phyloP scores from a whole-genome alignment of 2,329 filamentous ascomycete species.

The Bisporella sp. region DNA sequence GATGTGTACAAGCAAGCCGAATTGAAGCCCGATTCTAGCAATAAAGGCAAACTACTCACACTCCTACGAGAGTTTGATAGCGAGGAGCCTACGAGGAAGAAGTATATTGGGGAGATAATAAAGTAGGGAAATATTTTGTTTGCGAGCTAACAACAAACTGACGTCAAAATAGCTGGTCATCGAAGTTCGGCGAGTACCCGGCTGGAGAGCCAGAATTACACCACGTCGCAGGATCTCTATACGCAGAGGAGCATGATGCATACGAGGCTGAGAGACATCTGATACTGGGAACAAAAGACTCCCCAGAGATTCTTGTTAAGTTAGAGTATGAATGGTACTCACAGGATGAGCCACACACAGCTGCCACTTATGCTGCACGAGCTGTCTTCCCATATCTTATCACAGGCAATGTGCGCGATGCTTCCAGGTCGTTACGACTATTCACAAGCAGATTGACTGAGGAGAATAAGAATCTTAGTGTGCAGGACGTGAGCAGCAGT shows the following conservation, averaged over 20 bases:
- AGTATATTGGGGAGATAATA: slow-evolving; percentile 81
- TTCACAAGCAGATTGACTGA: slow-evolving; percentile 62
- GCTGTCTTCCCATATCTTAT: slow-evolving; percentile 88
- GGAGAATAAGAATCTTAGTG: slow-evolving; percentile 50
- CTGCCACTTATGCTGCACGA: slow-evolving; percentile 77
- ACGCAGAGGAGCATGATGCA: slow-evolving; percentile 85
- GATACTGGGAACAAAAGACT: slow-evolving; percentile 81
- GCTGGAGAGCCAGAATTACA: slow-evolving; percentile 92
- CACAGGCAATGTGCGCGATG: slow-evolving; percentile 82
- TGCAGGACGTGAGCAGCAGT: slow-evolving; percentile 73
- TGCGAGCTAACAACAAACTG: background rate
- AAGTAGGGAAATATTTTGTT: slow-evolving; percentile 40
- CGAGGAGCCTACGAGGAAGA: slow-evolving; percentile 86
- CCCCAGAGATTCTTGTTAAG: slow-evolving; percentile 68
- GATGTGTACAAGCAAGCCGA: slow-evolving; percentile 88
- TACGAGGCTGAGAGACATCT: slow-evolving; percentile 94
- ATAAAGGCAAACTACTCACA: slow-evolving; percentile 69
- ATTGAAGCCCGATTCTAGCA: slow-evolving; percentile 66
- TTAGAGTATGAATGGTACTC: slow-evolving; percentile 94
- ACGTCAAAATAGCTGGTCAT: slow-evolving; percentile 60
- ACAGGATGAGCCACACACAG: slow-evolving; percentile 80
- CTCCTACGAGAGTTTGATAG: slow-evolving; percentile 73
- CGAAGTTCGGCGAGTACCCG: slow-evolving; percentile 77
- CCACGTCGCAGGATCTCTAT: slow-evolving; percentile 80
- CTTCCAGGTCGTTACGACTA: slow-evolving; percentile 72